A percentile compares a stretch with the other conserved stretches of the same genome.
Conservation (phyloP, 768 basidiomycete genomes). For the Lentinula sp. region DNA sequence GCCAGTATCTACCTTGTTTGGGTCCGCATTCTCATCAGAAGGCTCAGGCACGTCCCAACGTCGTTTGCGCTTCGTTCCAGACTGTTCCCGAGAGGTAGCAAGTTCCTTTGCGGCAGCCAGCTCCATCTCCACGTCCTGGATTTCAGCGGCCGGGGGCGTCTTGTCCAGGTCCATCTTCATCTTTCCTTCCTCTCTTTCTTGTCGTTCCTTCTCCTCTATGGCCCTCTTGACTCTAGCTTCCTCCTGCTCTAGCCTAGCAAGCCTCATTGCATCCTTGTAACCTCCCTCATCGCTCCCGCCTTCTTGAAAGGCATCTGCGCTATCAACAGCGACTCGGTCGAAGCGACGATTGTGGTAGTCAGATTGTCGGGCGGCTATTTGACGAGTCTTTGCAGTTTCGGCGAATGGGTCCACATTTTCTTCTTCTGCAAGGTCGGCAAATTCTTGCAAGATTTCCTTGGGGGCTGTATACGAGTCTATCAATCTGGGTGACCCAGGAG, state of each 20-base stretch:
- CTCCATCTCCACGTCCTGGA: slow-evolving; percentile 64
- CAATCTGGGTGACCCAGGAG: slow-evolving; percentile 60
- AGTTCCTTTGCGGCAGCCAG: slow-evolving; percentile 50
- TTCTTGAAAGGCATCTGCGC: slow-evolving; percentile 71
- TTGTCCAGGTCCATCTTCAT: slow-evolving; percentile 86
- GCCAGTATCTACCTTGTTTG: slow-evolving; percentile 49
- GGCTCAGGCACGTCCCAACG: slow-evolving; percentile 73
- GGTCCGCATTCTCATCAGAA: slow-evolving; percentile 59
- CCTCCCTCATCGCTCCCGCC: slow-evolving; percentile 74
- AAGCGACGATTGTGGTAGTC: slow-evolving; percentile 95
- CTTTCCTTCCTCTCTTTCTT: slow-evolving; percentile 64
- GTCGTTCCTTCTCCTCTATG: slow-evolving; percentile 85
- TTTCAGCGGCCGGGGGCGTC: slow-evolving; percentile 81
- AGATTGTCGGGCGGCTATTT: slow-evolving; percentile 88
- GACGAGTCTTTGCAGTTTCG: slow-evolving; percentile 87
- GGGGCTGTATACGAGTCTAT: slow-evolving; percentile 91
- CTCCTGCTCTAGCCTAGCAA: slow-evolving; percentile 88
- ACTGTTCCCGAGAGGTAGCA: slow-evolving; percentile 16
- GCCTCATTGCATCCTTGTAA: slow-evolving; percentile 95
- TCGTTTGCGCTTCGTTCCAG: slow-evolving; percentile 65
- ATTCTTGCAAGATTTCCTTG: slow-evolving; percentile 91
- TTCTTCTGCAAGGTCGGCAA: slow-evolving; percentile 89
- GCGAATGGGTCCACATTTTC: slow-evolving; percentile 90
- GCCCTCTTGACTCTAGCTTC: slow-evolving; percentile 77
- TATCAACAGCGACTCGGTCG: slow-evolving; percentile 74